Evolutionary conservation across 352 stramenopile species (phyloP).

Genomic region (Lagenidium giganteum): DNA sequence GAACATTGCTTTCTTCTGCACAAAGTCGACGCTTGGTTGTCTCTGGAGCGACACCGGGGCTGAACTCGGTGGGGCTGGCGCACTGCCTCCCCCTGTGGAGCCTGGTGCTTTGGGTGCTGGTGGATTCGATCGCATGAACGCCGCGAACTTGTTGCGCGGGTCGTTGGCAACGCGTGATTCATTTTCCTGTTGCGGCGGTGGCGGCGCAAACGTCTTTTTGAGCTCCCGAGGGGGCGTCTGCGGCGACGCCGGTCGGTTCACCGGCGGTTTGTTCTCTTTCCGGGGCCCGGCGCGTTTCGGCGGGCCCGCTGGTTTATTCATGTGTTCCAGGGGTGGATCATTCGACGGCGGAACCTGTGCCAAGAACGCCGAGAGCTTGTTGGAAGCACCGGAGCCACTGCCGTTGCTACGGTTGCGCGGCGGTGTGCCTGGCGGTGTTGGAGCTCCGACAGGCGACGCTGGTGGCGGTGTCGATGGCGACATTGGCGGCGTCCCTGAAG

Average conservation of each 20-base stretch:
- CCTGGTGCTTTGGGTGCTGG: slow-evolving; percentile 26
- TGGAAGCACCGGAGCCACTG: slow-evolving; percentile 1
- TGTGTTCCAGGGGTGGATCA: slow-evolving; percentile 51
- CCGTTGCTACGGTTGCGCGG: slow-evolving; percentile 12
- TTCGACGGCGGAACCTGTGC: slow-evolving; percentile 62
- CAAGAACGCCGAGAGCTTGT: slow-evolving; percentile 70
- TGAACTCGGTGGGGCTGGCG: slow-evolving; percentile 7
- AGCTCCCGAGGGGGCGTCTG: slow-evolving; percentile 17
- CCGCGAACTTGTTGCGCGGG: slow-evolving; percentile 71
- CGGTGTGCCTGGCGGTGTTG: slow-evolving; percentile 25
- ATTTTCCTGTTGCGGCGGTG: slow-evolving; percentile 14
- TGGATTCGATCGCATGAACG: slow-evolving; percentile 77
- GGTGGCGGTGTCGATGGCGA: slow-evolving; percentile 44
- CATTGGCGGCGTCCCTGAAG: slow-evolving; percentile 50
- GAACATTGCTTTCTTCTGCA: neutral
- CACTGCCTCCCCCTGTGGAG: too few species aligned
- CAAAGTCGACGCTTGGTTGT: neutral
- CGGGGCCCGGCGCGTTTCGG: slow-evolving; percentile 37
- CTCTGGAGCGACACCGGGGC: neutral
- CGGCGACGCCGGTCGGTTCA: slow-evolving; percentile 13
- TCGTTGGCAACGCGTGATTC: slow-evolving; percentile 20
- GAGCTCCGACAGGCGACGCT: too few species aligned
- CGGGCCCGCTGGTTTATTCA: slow-evolving; percentile 47
- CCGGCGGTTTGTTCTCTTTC: slow-evolving; percentile 27
- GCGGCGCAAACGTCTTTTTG: slow-evolving; percentile 15